Percentiles rank a stretch among this genome's conserved stretches.
phyloP scores from a whole-genome alignment of 306 rosid genomes.

The Aeschynomene evenia region DNA sequence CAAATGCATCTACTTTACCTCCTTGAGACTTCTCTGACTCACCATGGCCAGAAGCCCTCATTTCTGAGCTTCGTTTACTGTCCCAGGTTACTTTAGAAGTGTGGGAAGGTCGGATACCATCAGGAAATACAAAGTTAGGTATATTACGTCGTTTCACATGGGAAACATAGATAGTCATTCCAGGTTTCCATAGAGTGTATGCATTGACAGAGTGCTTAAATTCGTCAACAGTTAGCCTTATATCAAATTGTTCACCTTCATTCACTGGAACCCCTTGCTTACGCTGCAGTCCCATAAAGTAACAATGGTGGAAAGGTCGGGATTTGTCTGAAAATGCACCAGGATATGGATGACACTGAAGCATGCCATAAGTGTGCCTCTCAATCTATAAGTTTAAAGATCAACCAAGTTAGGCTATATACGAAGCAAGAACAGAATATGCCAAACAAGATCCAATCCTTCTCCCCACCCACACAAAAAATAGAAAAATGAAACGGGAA shows the following conservation, averaged over 20 bases:
- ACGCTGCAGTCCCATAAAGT: conserved; percentile 94
- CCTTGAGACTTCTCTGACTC: conserved; percentile 49
- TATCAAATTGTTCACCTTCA: conserved; percentile 78
- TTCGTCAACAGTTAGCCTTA: conserved; percentile 72
- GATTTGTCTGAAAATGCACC: conserved; percentile 83
- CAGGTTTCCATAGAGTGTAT: conserved; percentile 61
- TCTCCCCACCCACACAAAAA: not conserved
- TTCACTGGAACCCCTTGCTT: conserved; percentile 72
- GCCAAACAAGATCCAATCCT: not conserved
- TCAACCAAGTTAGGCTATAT: conserved; percentile 3
- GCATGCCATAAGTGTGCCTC: conserved; percentile 69
- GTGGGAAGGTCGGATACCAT: conserved; percentile 66
- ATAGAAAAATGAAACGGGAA: not conserved
- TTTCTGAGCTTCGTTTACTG: conserved; percentile 54
- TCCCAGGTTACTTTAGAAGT: conserved; percentile 58
- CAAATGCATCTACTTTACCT: conserved; percentile 43
- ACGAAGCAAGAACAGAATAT: conserved; percentile 9
- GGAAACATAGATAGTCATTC: conserved; percentile 72
- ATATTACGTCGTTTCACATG: conserved; percentile 77
- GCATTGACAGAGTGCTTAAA: conserved; percentile 66
- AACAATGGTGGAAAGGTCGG: conserved; percentile 68
- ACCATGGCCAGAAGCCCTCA: conserved; percentile 52
- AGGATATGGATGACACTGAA: conserved; percentile 97
- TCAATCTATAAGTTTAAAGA: conserved; percentile 63
- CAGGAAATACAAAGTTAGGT: conserved; percentile 83